phyloP scores from a whole-genome alignment of 2,329 filamentous ascomycete species.

The Dothiorella sarmentorum region DNA sequence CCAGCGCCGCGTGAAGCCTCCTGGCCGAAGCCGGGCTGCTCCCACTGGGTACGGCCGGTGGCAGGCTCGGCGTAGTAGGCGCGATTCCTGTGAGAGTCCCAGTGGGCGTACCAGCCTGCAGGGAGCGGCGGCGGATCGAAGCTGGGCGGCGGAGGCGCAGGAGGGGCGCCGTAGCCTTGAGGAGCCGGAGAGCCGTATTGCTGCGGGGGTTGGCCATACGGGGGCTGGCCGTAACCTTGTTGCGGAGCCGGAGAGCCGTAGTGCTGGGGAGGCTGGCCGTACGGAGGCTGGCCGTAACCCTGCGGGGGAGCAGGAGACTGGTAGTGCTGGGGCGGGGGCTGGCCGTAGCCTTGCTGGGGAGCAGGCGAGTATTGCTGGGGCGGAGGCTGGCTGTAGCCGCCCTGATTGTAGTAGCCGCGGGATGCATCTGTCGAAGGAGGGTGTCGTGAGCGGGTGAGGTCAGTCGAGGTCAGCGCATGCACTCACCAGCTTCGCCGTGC shows the following conservation, averaged over 20 bases:
- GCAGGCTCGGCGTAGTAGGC: conserved; percentile 64
- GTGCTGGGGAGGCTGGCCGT: conserved; percentile 19
- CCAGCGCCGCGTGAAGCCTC: conserved; percentile 25
- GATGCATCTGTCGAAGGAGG: neutral
- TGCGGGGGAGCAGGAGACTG: too few relatives aligned
- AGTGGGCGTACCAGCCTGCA: conserved; percentile 61
- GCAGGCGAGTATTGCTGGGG: conserved; percentile 20
- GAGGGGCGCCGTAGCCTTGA: conserved; percentile 22
- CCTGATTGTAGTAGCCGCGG: conserved; percentile 20
- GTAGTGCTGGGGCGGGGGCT: conserved; percentile 27
- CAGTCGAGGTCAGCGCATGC: neutral
- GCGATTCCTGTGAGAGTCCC: conserved; percentile 58
- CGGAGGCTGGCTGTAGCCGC: conserved; percentile 20
- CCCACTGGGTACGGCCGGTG: conserved; percentile 63
- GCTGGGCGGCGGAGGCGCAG: conserved; percentile 30
- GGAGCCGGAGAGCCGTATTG: conserved; percentile 19
- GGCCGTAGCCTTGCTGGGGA: conserved; percentile 23
- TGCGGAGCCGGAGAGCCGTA: conserved; percentile 12
- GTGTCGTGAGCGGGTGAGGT: neutral
- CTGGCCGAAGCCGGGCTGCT: conserved; percentile 46
- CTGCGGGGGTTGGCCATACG: conserved; percentile 27
- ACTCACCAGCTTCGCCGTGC: conserved; percentile 24
- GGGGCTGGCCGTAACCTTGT: conserved; percentile 26
- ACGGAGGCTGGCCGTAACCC: conserved; percentile 25
- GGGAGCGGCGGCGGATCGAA: conserved; percentile 51